Evolutionary conservation across 176 grass and related monocot species (phyloP), one percentile per base, ranked within the genome.

Genomic region (Cocos nucifera): DNA sequence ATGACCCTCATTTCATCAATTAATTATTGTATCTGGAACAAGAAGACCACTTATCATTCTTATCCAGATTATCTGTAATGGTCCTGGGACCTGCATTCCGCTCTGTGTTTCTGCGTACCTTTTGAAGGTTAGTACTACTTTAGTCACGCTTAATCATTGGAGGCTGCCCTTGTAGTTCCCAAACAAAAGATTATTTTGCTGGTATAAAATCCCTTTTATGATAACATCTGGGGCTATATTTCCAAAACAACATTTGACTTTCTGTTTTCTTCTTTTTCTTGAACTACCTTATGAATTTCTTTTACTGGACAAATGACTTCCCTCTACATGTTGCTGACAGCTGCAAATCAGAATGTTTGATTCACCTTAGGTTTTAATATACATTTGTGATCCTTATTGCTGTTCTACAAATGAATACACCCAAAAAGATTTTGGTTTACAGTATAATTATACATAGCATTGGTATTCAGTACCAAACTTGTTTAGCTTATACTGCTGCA

Each of bases 71-170:
- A 85, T 97, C 64, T 97, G 93, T 57, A 92, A 97, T 76, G 87
- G 93, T 72, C 93, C 93, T 57, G 84, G 87, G 44, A 92, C 93
- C 49, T 91, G 84, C 73, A 81, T 97, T 70, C 84, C 93, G 52
- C 71, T 97, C 3, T 97, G 93, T 75, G 57, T 64, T 22, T 91
- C 73, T 58, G 87, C 93, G 57, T 97, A 85, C 17, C 4, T 97
- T 75, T 63, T 88, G 5, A 91, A 91, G 93, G 92, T 97, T 78
- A 5, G 58, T 30, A 32, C 19, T 55, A 32, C 3, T 35, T 19
- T 44, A 18, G 17, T 70, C 49, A 44, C 57, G n/a, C 67, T 51
- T 27, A 61, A 57, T 17, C 32, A 17, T 52, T 51, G 12, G 25
- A n/a, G 12, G 14, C 44, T 56, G 6, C 14, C 39, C 52, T 68